Base-by-base conservation (phyloP, 768 basidiomycete genomes). In the Crepidotus variabilis region DNA sequence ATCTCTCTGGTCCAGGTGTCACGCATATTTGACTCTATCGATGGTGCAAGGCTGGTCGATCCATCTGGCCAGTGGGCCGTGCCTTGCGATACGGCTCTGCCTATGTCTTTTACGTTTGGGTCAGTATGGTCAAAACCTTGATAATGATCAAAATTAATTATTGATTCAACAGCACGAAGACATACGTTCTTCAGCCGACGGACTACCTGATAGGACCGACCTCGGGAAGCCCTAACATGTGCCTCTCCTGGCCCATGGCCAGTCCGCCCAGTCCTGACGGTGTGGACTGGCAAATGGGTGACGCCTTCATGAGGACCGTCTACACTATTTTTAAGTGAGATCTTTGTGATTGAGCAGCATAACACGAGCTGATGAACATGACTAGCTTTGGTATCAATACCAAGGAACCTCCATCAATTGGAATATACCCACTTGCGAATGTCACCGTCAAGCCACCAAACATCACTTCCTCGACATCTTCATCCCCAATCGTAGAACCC, bases 211-310 rank as follows among this genome's bases (percentile, higher is more conserved):
- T 92, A 52, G 90, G 88, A 20, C 85, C 86, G 51, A 76, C 84
- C 9, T 72, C 75, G 46, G 84, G 84, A 7, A 78, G 86, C 65
- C 85, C 88, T 0, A 75, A 79, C 57, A 67, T 89, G 13, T 92
- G 90, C 69, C 70, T 92, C 45, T 73, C 87, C 22, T 92, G 90
- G 90, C 90, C 89, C 0, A 75, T 71, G 60, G 88, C 88, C 3
- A 69, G 74, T 18, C 76, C 83, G 7, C 90, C 88, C 0, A 86
- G 77, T 56, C 59, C 84, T 13, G 86, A 91, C 67, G 90, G 88
- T 13, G 78, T 92, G 52, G 90, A 92, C 63, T 92, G 90, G 90
- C 88, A 91, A 67, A 75, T 92, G 50, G 89, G 88, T 20, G 67
- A 80, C 0, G 77, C 86, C 0, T 92, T 92, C 66, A 64, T 92